Percentiles rank a stretch among this genome's conserved stretches.
Conservation (phyloP, 2,329 filamentous ascomycete genomes). For the Cadophora gregata region DNA sequence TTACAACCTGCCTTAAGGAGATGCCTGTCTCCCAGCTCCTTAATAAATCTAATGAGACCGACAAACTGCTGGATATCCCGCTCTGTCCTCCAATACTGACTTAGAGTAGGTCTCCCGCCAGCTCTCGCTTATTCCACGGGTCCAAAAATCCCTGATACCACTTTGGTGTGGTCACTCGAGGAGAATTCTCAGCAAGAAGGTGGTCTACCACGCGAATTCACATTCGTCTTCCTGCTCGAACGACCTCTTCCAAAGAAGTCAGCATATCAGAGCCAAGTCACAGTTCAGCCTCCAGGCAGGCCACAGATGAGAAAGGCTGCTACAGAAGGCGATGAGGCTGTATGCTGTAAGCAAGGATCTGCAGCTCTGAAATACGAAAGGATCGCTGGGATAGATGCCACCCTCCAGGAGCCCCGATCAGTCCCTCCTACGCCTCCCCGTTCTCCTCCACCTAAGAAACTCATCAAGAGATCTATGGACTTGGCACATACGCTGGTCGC, state of each 20-base stretch:
- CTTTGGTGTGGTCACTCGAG: constrained; percentile 56
- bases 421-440: constrained; percentile 12
- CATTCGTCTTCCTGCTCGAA: constrained; percentile 54
- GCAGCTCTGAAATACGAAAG: constrained; percentile 14
- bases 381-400: constrained; percentile 12
- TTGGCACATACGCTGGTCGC: not conserved
- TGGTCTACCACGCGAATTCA: constrained; percentile 56
- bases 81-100: not conserved
- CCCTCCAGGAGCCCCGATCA: not conserved
- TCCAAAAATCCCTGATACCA: constrained; percentile 29
- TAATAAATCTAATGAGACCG: not conserved
- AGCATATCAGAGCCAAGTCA: not conserved
- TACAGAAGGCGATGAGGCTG: not conserved
- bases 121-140: constrained; percentile 2
- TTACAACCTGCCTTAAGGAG: not conserved
- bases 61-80: not conserved
- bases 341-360: constrained; percentile 13
- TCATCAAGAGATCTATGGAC: constrained; percentile 11
- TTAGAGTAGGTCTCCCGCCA: constrained; percentile 8
- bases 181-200: constrained; percentile 55
- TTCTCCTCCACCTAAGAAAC: constrained; percentile 9
- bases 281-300: not conserved
- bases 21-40: not conserved
- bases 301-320: not conserved
- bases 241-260: constrained; percentile 22